Percentiles rank a stretch among this genome's conserved stretches.
Evolutionary conservation across 169 alveolate species (phyloP).

Genomic region (Eimeria acervulina): DNA sequence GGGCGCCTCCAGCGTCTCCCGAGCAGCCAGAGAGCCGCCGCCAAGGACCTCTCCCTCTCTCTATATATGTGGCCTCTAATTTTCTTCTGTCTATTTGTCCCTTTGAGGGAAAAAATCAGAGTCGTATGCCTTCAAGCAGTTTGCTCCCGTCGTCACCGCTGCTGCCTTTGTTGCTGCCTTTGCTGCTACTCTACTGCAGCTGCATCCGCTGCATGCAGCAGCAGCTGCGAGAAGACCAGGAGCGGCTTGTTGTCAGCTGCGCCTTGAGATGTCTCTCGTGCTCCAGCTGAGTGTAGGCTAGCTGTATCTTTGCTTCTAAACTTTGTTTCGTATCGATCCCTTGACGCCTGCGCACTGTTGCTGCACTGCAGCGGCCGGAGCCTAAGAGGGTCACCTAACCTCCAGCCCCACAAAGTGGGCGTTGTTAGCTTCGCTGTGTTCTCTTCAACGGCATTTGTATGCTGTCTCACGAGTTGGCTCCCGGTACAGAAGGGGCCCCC

Average conservation of each 20-base stretch:
- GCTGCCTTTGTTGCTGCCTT: background rate
- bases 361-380: background rate
- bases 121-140: background rate
- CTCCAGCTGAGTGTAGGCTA: too few relatives aligned
- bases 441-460: too few relatives aligned
- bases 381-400: background rate
- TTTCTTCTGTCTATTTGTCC: background rate
- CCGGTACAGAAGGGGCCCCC: too few relatives aligned
- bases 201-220: background rate
- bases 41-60: background rate
- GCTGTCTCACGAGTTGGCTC: too few relatives aligned
- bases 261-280: background rate
- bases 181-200: background rate
- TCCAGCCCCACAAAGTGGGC: too few relatives aligned
- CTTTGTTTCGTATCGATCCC: background rate
- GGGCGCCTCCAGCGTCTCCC: background rate
- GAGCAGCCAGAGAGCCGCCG: conserved; percentile 21
- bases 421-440: too few relatives aligned
- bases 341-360: background rate
- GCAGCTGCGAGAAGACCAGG: background rate
- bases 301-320: background rate
- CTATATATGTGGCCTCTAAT: background rate
- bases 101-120: background rate
- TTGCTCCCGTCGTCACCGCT: background rate
- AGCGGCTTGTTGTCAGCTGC: background rate